Conservation (phyloP, 2,329 filamentous ascomycete genomes). For the Exophiala aquamarina region DNA sequence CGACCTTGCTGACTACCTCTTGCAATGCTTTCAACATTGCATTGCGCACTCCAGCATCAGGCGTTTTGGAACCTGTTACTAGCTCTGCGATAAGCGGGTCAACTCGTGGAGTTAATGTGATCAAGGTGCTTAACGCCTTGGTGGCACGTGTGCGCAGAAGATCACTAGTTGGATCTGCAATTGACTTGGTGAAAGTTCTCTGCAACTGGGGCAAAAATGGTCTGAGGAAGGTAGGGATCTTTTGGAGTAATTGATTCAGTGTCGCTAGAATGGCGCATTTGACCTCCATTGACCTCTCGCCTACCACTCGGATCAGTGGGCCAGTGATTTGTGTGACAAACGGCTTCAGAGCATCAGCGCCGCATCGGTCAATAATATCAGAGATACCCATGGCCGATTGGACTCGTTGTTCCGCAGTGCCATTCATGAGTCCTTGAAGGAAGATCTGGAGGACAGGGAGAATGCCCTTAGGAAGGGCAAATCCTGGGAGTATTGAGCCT, state of each 20-base stretch:
- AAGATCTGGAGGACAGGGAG: conserved; percentile 95
- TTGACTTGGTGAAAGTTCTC: conserved; percentile 91
- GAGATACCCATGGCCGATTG: conserved; percentile 91
- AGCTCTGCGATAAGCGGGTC: conserved; percentile 92
- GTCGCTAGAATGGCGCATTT: conserved; percentile 89
- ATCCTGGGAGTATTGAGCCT: conserved; percentile 81
- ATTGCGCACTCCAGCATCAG: conserved; percentile 80
- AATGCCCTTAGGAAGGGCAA: conserved; percentile 91
- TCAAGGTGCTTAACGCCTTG: conserved; percentile 89
- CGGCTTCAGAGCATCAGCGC: conserved; percentile 80
- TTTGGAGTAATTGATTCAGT: conserved; percentile 91
- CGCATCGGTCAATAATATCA: conserved; percentile 91
- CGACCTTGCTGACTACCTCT: conserved; percentile 93
- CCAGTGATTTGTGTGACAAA: conserved; percentile 98
- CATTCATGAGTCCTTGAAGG: conserved; percentile 96
- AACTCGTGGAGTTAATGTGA: conserved; percentile 91
- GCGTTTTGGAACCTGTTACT: conserved; percentile 91
- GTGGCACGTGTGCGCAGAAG: conserved; percentile 82
- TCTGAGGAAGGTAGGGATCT: conserved; percentile 93
- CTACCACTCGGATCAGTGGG: conserved; percentile 95
- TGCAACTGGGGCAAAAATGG: conserved; percentile 96
- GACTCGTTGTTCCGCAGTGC: conserved; percentile 85
- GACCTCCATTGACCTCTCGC: conserved; percentile 92
- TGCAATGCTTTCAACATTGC: conserved; percentile 97
- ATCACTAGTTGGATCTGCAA: conserved; percentile 91